Evolutionary conservation across 1,284 basidiomycete genomes (phyloP), one percentile per base, ranked within the genome.

Genomic region (Prillingera fragicola): DNA sequence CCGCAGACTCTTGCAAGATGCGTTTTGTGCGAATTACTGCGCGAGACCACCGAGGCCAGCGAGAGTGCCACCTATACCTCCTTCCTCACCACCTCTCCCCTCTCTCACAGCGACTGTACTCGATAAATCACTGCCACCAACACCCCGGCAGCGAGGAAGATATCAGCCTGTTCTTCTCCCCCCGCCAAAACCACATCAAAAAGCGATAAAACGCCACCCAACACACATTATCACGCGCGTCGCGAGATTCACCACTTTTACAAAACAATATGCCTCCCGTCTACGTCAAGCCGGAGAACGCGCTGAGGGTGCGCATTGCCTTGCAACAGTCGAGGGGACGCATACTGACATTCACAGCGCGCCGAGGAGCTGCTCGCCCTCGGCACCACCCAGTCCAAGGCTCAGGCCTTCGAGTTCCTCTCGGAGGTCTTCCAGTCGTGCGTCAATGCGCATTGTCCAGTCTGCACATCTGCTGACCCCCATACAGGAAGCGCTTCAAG

Each of bases 401-500:
- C 68, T 36, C 70, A 72, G 53, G 70, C 69, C 27, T 67, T 72
- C 45, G 70, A 72, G 51, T 67, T 65, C 50, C 56, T 72, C 33
- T 62, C 59, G 40, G 70, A 72, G 56, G 69, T 72, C 29, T 70
- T 72, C 61, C 64, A 65, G 47, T 65, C 63, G 68, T 71, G 47
- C 53, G 69, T 60, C 14, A 23, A 33, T 12, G 14, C 27, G 6
- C 9, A 18, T 5, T 28, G 38, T 17, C 21, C 8, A 41, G 21
- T 19, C 7, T 24, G n/a, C n/a, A n/a, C n/a, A n/a, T n/a, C n/a
- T n/a, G n/a, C 35, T 50, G n/a, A 31, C 29, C 19, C 22, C 17
- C 13, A 19, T 23, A 15, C 50, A 71, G 69, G 17, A 96, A 97
- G 75, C 83, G 88, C 46, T 97, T 98, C 78, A 82, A 91, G 60